phyloP scores from a whole-genome alignment of 495 filamentous ascomycete genomes.

The Aspergillus taichungensis region DNA sequence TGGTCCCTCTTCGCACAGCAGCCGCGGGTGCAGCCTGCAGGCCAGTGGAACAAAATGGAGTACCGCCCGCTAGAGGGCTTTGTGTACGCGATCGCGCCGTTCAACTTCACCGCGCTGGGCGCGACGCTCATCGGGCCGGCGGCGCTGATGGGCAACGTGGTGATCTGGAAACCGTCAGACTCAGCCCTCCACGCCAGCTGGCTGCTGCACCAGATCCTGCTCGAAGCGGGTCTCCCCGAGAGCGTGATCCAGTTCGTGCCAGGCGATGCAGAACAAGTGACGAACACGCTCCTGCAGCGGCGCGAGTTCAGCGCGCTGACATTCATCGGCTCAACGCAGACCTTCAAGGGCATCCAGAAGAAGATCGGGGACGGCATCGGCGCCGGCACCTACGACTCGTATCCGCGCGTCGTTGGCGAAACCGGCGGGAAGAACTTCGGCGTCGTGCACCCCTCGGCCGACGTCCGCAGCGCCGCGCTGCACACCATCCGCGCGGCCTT shows the following conservation, averaged over 20 bases:
- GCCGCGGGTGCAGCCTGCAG: slow-evolving; percentile 41
- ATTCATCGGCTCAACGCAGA: slow-evolving; percentile 68
- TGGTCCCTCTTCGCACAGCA: slow-evolving; percentile 66
- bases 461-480: slow-evolving; percentile 61
- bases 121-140: slow-evolving; percentile 68
- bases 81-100: slow-evolving; percentile 74
- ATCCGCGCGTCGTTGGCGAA: slow-evolving; percentile 75
- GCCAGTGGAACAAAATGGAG: slow-evolving; percentile 68
- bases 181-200: slow-evolving; percentile 66
- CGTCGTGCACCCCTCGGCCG: slow-evolving; percentile 63
- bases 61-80: slow-evolving; percentile 78
- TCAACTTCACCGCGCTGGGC: slow-evolving; percentile 84
- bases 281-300: slow-evolving; percentile 56
- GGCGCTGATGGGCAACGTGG: slow-evolving; percentile 73
- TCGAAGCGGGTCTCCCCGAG: slow-evolving; percentile 70
- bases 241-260: slow-evolving; percentile 78
- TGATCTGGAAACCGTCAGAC: slow-evolving; percentile 80
- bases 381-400: slow-evolving; percentile 56
- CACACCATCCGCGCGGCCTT: slow-evolving; percentile 79
- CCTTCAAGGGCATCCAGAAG: slow-evolving; percentile 66
- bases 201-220: slow-evolving; percentile 67
- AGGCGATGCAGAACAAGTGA: slow-evolving; percentile 66
- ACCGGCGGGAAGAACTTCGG: slow-evolving; percentile 90
- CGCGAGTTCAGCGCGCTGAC: slow-evolving; percentile 64
- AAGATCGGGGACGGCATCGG: slow-evolving; percentile 61